A percentile compares a stretch with the other conserved stretches of the same genome.
These are phyloP conservation scores for Vickermania ingenoplastis DNA, from an alignment of 208 protist genomes.

Conservation along the genomic window DNA sequence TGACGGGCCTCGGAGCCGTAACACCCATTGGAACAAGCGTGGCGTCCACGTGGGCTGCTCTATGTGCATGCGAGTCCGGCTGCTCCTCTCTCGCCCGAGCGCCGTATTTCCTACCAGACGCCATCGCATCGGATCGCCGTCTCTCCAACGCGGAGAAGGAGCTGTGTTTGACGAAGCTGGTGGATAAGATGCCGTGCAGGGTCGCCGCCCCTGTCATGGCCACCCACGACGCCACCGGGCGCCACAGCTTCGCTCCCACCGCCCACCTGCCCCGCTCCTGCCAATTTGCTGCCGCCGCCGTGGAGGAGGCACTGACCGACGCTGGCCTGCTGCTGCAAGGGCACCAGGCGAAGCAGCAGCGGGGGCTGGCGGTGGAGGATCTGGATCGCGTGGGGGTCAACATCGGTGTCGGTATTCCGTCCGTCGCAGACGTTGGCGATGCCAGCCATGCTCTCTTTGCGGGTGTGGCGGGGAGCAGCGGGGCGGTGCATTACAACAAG, in stretches of 20 bases:
- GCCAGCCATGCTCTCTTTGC: conserved; percentile 29
- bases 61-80: conserved; percentile 59
- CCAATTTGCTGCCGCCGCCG: conserved; percentile 32
- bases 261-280: conserved; percentile 42
- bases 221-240: background rate
- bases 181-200: conserved; percentile 52
- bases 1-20: conserved; percentile 93
- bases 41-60: conserved; percentile 52
- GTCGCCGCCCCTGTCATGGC: conserved; percentile 47
- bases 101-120: conserved; percentile 52
- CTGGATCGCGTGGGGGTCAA: conserved; percentile 70
- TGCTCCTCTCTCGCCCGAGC: conserved; percentile 26
- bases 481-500: conserved; percentile 31
- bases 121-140: conserved; percentile 32
- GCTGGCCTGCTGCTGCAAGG: conserved; percentile 29
- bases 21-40: conserved; percentile 86
- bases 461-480: background rate
- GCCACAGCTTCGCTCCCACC: conserved; percentile 31
- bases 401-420: conserved; percentile 88
- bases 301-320: conserved; percentile 59
- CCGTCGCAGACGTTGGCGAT: conserved; percentile 64
- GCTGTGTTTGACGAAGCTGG: conserved; percentile 16
- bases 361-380: background rate
- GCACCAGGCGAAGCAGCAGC: background rate
- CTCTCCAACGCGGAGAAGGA: conserved; percentile 17